Conservation (phyloP, 805 yeast species). For the Scheffersomyces stipitis region DNA sequence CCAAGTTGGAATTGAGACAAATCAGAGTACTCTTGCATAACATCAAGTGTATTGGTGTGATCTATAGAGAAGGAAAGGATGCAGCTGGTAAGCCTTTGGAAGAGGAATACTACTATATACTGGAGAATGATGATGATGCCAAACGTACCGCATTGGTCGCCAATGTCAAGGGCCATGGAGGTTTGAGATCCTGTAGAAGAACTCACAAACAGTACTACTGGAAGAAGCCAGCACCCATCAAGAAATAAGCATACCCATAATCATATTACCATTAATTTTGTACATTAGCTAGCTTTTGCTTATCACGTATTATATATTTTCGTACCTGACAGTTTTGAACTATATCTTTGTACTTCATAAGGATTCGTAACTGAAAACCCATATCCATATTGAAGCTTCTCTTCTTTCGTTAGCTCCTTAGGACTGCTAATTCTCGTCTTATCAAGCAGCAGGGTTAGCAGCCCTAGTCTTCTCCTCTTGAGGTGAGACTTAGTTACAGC, state of each 20-base stretch:
- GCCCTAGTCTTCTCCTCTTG: too few relatives aligned
- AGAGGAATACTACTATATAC: slow-evolving; percentile 88
- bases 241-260: slow-evolving; percentile 22
- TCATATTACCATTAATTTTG: slow-evolving; percentile 5
- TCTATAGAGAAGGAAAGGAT: slow-evolving; percentile 87
- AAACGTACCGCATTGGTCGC: slow-evolving; percentile 70
- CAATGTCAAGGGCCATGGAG: slow-evolving; percentile 77
- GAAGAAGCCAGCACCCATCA: slow-evolving; percentile 57
- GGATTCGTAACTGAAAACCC: slow-evolving; percentile 25
- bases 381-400: slow-evolving; percentile 25
- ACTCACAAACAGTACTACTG: slow-evolving; percentile 88
- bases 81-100: slow-evolving; percentile 95
- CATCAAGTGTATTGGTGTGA: slow-evolving; percentile 75
- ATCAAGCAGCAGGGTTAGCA: too few relatives aligned
- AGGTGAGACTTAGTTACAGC: too few relatives aligned
- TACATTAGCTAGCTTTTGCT: too few relatives aligned
- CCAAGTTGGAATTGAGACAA: slow-evolving; percentile 43
- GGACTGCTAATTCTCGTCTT: slow-evolving; percentile 23
- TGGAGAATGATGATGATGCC: slow-evolving; percentile 74
- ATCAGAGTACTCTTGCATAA: slow-evolving; percentile 45
- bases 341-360: slow-evolving; percentile 4
- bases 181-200: slow-evolving; percentile 84
- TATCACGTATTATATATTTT: too few relatives aligned
- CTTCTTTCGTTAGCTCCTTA: slow-evolving; percentile 22
- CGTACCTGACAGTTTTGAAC: too few relatives aligned